Base-by-base conservation (phyloP, 2,329 filamentous ascomycete species). In the Emergomyces orientalis region DNA sequence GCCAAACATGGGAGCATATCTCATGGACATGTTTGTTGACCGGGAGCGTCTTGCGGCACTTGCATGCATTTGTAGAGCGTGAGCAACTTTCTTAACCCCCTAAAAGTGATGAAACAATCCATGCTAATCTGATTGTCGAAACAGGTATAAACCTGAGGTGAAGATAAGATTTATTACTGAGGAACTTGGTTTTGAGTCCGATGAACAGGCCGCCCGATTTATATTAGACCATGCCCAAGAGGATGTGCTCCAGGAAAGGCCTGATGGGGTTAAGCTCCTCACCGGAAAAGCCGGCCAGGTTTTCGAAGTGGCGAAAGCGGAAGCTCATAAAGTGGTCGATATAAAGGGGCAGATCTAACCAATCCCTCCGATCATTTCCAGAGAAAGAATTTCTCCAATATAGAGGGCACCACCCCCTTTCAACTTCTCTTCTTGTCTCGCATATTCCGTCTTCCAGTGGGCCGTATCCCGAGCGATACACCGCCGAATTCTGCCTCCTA, bases 11-110 rank as follows among this genome's bases (percentile, higher is more conserved):
- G 93, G 94, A 65, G 91, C 89, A 70, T 97, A 97, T 78, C 84
- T 99, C 60, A 96, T 99, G 90, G 94, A 99, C 80, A 97, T 96
- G 90, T 97, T 99, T 80, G 89, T 97, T 75, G 87, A 87, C 71
- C 88, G 94, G 73, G 93, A 99, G 80, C 90, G 94, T 71, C 85
- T 99, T 68, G 87, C 88, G 73, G 94, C 94, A 68, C 80, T 99
- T 73, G 88, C 91, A 75, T 90, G 88, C 75, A 94, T 99, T 69
- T 96, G 91, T 84, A 95, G 85, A 90, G 87, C 90, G 94, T 99
- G 80, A 81, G 93, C 86, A 39, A 25, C n/a, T 17, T 13, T 37
- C 17, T 13, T 32, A 37, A 22, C 49, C 54, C 25, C 13, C 2
- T 55, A 37, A 51, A 22, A 6, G 3, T 19, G 13, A 2, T 39